phyloP scores from a whole-genome alignment of 208 protist genomes.

The Crithidia sp. region DNA sequence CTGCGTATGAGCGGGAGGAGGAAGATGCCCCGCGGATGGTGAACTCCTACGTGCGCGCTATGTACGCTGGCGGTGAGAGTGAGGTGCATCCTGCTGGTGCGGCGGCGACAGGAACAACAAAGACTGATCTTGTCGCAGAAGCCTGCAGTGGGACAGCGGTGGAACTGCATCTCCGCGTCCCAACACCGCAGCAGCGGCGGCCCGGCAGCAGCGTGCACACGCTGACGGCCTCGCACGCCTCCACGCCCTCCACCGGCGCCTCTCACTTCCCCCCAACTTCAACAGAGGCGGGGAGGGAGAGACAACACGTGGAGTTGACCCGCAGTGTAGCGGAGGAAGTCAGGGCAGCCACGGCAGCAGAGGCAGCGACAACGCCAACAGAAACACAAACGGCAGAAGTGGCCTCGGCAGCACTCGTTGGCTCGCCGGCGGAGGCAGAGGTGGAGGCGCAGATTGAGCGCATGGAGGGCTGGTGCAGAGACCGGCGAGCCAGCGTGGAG shows the following conservation, averaged over 20 bases:
- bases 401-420: no score
- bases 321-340: not conserved
- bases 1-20: not conserved
- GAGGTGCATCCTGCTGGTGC: not conserved
- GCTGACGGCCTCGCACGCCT: not conserved
- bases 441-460: conserved; percentile 32
- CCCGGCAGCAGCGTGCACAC: not conserved
- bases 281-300: no score
- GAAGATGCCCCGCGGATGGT: conserved; percentile 14
- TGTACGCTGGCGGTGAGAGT: conserved; percentile 19
- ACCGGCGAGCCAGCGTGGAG: conserved; percentile 34
- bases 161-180: conserved; percentile 19
- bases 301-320: no score
- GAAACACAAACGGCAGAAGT: no score
- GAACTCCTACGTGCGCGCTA: conserved; percentile 23
- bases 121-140: no score
- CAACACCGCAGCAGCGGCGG: not conserved
- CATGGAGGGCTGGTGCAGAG: conserved; percentile 42
- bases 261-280: conserved; percentile 1
- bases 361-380: no score
- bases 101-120: not conserved
- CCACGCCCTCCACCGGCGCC: not conserved
- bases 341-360: no score
- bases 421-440: not conserved
- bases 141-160: not conserved